Evolutionary conservation across 1,284 basidiomycete species (phyloP).

Genomic region (Leccinum fallax): DNA sequence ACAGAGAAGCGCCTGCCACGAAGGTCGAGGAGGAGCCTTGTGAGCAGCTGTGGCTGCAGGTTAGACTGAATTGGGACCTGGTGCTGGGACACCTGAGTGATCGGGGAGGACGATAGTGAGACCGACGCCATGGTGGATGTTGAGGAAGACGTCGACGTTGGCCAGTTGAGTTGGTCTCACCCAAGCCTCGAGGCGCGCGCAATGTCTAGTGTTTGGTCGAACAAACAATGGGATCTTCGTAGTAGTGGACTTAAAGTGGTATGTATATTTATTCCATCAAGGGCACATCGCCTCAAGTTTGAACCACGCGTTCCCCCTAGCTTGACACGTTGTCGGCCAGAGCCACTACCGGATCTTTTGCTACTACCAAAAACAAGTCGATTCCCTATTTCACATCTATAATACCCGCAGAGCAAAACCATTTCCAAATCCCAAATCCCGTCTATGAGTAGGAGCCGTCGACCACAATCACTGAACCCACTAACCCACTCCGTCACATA

Average conservation of each 20-base stretch:
- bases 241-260: slow-evolving; percentile 3
- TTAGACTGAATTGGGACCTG: slow-evolving; percentile 65
- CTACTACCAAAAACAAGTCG: slow-evolving; percentile 2
- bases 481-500: slow-evolving; percentile 22
- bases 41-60: slow-evolving; percentile 81
- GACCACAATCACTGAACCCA: slow-evolving; percentile 13
- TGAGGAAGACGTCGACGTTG: slow-evolving; percentile 13
- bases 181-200: slow-evolving; percentile 36
- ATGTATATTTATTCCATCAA: slow-evolving; percentile 4
- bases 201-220: slow-evolving; percentile 31
- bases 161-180: slow-evolving; percentile 3
- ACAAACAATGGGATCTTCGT: slow-evolving; percentile 26
- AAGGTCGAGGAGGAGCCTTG: slow-evolving; percentile 88
- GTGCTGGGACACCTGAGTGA: slow-evolving; percentile 82
- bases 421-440: slow-evolving; percentile 14
- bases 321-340: slow-evolving; percentile 26
- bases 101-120: slow-evolving; percentile 69
- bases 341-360: not conserved
- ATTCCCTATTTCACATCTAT: slow-evolving; percentile 27
- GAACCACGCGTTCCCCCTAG: slow-evolving; percentile 8
- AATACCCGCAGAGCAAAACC: slow-evolving; percentile 5
- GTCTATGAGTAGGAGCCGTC: slow-evolving; percentile 23
- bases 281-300: slow-evolving; percentile 25
- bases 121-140: slow-evolving; percentile 47
- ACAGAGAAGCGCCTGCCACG: slow-evolving; percentile 92